Evolutionary conservation across 768 basidiomycete genomes (phyloP).

Genomic region (Hygrophorus pudorinus): DNA sequence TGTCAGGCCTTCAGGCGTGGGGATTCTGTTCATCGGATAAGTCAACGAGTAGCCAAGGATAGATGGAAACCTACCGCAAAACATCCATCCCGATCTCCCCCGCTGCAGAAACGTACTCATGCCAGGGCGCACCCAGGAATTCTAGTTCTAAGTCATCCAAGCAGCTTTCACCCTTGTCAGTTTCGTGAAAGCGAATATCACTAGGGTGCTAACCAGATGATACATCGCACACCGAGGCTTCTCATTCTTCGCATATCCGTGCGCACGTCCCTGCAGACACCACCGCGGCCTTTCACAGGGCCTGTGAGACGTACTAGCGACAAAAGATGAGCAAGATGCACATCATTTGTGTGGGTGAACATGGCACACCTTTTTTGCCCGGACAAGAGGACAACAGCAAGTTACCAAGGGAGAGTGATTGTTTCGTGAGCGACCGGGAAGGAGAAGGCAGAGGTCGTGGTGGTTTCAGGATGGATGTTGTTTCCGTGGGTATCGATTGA

Average conservation of each 20-base stretch:
- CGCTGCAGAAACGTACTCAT: constrained; percentile 59
- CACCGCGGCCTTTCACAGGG: constrained; percentile 67
- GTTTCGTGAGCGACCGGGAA: constrained; percentile 9
- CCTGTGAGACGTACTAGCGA: constrained; percentile 58
- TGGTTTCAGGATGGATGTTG: background rate
- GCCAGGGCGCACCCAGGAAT: constrained; percentile 82
- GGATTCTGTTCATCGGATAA: constrained; percentile 42
- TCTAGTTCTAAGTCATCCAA: constrained; percentile 78
- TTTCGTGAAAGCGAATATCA: background rate
- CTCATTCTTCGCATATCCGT: constrained; percentile 70
- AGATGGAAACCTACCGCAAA: constrained; percentile 43
- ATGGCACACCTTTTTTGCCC: constrained; percentile 75
- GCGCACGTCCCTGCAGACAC: constrained; percentile 76
- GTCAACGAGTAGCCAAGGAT: constrained; percentile 1
- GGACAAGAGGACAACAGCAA: constrained; percentile 86
- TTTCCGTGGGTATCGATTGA: background rate
- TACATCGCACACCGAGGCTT: constrained; percentile 62
- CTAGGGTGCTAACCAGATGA: constrained; percentile 57
- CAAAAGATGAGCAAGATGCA: background rate
- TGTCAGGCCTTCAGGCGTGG: constrained; percentile 83
- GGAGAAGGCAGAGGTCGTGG: constrained; percentile 7
- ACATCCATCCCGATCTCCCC: constrained; percentile 63
- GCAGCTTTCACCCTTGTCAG: constrained; percentile 38
- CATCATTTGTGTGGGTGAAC: background rate
- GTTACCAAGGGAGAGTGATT: constrained; percentile 56